Evolutionary conservation across 768 basidiomycete genomes (phyloP), one percentile per base, ranked within the genome.

Genomic region (Phylloporus sp.): DNA sequence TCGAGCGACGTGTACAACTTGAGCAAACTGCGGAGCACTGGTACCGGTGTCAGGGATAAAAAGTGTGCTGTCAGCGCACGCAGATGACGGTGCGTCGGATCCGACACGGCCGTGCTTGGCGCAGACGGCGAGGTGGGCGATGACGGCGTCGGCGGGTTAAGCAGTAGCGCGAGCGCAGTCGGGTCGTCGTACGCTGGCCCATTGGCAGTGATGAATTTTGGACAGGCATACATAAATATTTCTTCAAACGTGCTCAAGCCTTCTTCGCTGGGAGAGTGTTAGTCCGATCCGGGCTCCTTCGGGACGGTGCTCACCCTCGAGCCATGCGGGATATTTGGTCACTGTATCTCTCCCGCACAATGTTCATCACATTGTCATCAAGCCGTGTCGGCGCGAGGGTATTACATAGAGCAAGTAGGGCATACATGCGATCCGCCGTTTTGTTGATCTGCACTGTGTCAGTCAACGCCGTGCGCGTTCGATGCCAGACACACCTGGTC

Each of bases 391-490:
- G 95, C 4, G 94, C 93, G 9, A 98, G 79, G 1, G 91, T 88
- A 59, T 92, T 88, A 73, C 93, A 95, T 53, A 99, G 84, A 7
- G 94, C 91, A 56, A 97, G 90, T 28, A 99, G 71, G 6, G 94
- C 94, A 62, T 97, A 95, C 95, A 98, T 99, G 41, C 97, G 77
- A 65, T 99, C 97, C 4, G 92, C 95, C 16, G 90, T 95, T 77
- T 97, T 97, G 74, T 87, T 93, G 72, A 99, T 97, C 90, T 92
- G 60, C 32, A 4, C 23, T 23, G 16, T 7, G 43, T 53, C 32
- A 55, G 39, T 29, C 9, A 24, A 41, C 9, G 23, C 15, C 2
- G 13, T 23, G 29, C 20, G 2, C 36, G 12, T 23, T 49, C 15
- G 16, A 34, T 23, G 27, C 44, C 5, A 12, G 16, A 50, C 73